A percentile compares a stretch with the other conserved stretches of the same genome.
phyloP scores from a whole-genome alignment of 805 yeast genomes.

The Isabelozyma heimii region DNA sequence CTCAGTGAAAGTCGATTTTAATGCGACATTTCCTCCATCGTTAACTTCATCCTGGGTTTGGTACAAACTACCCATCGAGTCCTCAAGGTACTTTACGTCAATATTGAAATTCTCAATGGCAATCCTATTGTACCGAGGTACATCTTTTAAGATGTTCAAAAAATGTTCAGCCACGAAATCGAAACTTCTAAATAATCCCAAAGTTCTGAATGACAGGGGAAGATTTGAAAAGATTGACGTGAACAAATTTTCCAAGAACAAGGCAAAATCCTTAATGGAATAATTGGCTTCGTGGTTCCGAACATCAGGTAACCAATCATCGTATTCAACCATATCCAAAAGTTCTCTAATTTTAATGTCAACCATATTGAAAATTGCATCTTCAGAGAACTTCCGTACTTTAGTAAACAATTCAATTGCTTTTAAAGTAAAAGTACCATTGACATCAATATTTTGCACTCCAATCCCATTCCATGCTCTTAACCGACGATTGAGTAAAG shows the following conservation, averaged over 20 bases:
- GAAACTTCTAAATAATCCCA: constrained; percentile 81
- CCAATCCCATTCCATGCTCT: constrained; percentile 37
- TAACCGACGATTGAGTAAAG: constrained; percentile 35
- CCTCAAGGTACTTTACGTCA: constrained; percentile 77
- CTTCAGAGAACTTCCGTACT: constrained; percentile 72
- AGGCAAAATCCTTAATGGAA: constrained; percentile 79
- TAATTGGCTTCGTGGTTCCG: constrained; percentile 62
- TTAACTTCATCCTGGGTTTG: constrained; percentile 15
- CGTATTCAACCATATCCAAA: constrained; percentile 74
- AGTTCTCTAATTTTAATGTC: constrained; percentile 78
- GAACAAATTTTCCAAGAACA: constrained; percentile 80
- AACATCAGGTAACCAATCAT: constrained; percentile 69
- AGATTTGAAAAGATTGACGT: constrained; percentile 78
- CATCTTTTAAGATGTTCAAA: constrained; percentile 55
- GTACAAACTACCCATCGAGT: constrained; percentile 41
- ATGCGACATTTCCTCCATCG: constrained; percentile 43
- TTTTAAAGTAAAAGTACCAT: constrained; percentile 37
- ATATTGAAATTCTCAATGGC: constrained; percentile 72
- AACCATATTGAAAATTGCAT: constrained; percentile 75
- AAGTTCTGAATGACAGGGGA: constrained; percentile 72
- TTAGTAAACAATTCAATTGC: constrained; percentile 55
- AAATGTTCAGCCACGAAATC: constrained; percentile 79
- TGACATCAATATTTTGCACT: constrained; percentile 37
- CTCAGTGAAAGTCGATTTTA: constrained; percentile 73
- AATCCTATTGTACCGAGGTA: constrained; percentile 53